A percentile compares a stretch with the other conserved stretches of the same genome.
Evolutionary conservation across 2,329 filamentous ascomycete species (phyloP).

Genomic region (Gyromitra esculenta): DNA sequence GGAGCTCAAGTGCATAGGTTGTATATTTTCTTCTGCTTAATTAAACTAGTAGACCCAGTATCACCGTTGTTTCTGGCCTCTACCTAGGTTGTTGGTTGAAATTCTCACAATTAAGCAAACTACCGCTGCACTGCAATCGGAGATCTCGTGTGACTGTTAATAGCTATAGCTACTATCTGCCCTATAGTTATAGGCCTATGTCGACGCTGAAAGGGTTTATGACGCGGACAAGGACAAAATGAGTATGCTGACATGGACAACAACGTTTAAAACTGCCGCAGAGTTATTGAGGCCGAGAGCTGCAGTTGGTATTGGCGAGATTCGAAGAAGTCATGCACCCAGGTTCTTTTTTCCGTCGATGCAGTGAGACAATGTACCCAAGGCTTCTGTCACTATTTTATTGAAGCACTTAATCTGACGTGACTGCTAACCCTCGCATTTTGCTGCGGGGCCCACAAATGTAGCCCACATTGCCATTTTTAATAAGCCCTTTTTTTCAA

Average conservation of each 20-base stretch:
- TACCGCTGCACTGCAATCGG: constrained; percentile 14
- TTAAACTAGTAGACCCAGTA: constrained; percentile 16
- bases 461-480: constrained; percentile 25
- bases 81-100: not conserved
- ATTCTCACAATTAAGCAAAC: not conserved
- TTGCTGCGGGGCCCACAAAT: constrained; percentile 24
- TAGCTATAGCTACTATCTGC: constrained; percentile 17
- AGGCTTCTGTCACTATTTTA: constrained; percentile 23
- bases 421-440: constrained; percentile 43
- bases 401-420: constrained; percentile 42
- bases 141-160: constrained; percentile 18
- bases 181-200: not conserved
- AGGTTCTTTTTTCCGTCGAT: constrained; percentile 13
- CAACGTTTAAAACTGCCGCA: constrained; percentile 22
- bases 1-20: not conserved
- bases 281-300: constrained; percentile 15
- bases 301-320: constrained; percentile 42
- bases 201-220: constrained; percentile 19
- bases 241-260: constrained; percentile 16
- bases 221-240: constrained; percentile 27
- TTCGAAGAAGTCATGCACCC: constrained; percentile 27
- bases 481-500: constrained; percentile 26
- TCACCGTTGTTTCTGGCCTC: not conserved
- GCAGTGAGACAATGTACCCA: constrained; percentile 15
- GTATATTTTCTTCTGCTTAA: constrained; percentile 22